Base-by-base conservation (phyloP, 768 basidiomycete genomes). In the Brasilioporus rufonigricans region DNA sequence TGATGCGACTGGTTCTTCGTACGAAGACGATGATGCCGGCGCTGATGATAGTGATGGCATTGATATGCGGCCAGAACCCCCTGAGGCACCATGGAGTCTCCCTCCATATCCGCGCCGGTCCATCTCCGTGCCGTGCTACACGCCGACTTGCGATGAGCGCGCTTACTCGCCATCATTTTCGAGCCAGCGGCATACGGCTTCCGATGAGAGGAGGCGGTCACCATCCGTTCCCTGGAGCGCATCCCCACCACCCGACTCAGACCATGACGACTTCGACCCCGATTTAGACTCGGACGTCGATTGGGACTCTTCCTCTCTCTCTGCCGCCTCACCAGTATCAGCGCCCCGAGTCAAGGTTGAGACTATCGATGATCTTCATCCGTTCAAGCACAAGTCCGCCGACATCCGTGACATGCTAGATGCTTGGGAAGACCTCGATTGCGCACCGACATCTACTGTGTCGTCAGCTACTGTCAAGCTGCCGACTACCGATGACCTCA, bases 221-320 rank as follows among this genome's bases (percentile, higher is more conserved):
- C 80, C 84, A 8, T 85, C 86, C 9, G 70, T 84, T 16, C 72
- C 83, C 3, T 76, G 73, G 65, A 84, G 80, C 39, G 81, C 82
- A 13, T 87, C 88, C 0, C 86, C 83, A 1, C 88, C 88, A 13
- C 88, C 88, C 4, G 86, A 89, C 61, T 87, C 78, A 27, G 81
- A 67, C 21, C 64, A 63, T 21, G 73, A 70, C 16, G 67, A 84
- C 56, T 77, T 79, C 55, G 84, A 76, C 56, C 51, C 68, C 21
- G 78, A 86, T 55, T 77, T 74, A 6, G 85, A 87, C 59, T 77
- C 75, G 0, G 85, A 86, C 50, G 78, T 80, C 1, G 74, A 79
- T 48, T 84, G 80, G 77, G 84, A 86, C 61, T 80, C 80, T 52
- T 84, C 86, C 12, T 65, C 65, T 21, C 36, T 58, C 29, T 65